Evolutionary conservation across 352 stramenopile genomes (phyloP), one percentile per base, ranked within the genome.

Genomic region (Globisporangium echinulatum): DNA sequence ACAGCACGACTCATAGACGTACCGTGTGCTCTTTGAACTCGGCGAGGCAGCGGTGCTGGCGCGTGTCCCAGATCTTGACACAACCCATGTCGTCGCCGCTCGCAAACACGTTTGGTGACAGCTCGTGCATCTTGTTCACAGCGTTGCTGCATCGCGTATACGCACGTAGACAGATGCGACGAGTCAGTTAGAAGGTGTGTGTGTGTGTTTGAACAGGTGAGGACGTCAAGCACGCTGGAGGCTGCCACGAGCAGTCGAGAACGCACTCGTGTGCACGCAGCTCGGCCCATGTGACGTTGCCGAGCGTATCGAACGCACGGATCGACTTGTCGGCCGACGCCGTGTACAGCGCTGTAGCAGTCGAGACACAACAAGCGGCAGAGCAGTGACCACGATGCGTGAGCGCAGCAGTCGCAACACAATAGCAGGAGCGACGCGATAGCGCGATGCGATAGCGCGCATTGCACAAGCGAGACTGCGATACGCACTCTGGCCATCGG

Each of bases 11-110:
- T 11, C 5, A 56, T 37, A 37, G 42, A 59, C 66, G 39, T 59
- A 88, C 78, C 49, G 87, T 85, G 70, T 98, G 92, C 68, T 97
- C 85, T 56, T 98, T 96, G 79, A 90, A 98, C 59, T 90, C 79
- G 11, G 84, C 72, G 33, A 98, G 68, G 64, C 76, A 92, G n/a
- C 76, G 74, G 63, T 92, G 81, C 64, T 90, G 81, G 53, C 86
- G 77, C 47, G 83, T 88, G 56, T 96, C 86, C 86, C 86, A 96
- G 50, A 96, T 91, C 65, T 94, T 94, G 54, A 94, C 71, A 54
- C 74, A 87, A 37, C 85, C 85, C 59, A 89, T 77, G 67, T 94
- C 85, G 59, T 94, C 85, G 47, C 85, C 85, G 59, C 80, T 91
- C 1, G 73, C 74, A 56, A 94, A 84, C 13, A 92, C 69, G 43